phyloP scores from a whole-genome alignment of 805 yeast species.

The Cyberlindnera maclurae region DNA sequence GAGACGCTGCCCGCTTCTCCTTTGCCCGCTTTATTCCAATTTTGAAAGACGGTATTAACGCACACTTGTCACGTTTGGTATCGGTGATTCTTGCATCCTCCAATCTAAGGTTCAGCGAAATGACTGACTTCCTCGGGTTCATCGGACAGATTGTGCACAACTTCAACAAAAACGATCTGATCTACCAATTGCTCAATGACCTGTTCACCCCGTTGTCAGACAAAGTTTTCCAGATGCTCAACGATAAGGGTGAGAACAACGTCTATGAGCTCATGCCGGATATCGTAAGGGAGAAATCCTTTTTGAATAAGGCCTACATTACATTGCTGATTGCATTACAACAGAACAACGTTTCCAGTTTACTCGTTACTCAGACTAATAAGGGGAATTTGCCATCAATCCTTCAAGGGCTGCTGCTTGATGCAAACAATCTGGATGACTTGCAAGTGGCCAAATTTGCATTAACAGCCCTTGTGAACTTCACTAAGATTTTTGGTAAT shows the following conservation, averaged over 20 bases:
- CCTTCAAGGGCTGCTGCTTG: constrained; percentile 56
- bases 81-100: constrained; percentile 54
- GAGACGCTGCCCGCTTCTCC: constrained; percentile 84
- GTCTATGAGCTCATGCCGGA: constrained; percentile 41
- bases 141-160: constrained; percentile 82
- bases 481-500: constrained; percentile 57
- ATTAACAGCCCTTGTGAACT: constrained; percentile 57
- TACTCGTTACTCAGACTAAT: constrained; percentile 66
- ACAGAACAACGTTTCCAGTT: constrained; percentile 71
- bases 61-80: constrained; percentile 62
- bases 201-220: constrained; percentile 67
- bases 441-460: constrained; percentile 62
- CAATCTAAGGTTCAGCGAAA: constrained; percentile 53
- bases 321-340: constrained; percentile 62
- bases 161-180: constrained; percentile 56
- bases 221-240: constrained; percentile 50
- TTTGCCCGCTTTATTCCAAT: constrained; percentile 82
- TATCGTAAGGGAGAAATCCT: constrained; percentile 53
- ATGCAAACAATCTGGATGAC: constrained; percentile 57
- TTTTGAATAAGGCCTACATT: constrained; percentile 63
- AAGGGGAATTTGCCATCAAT: constrained; percentile 51
- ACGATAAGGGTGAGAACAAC: constrained; percentile 36
- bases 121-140: constrained; percentile 77
- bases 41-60: constrained; percentile 43
- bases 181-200: constrained; percentile 68